Conservation (phyloP, 139 green algal genomes). For the Picochlorum sp. region DNA sequence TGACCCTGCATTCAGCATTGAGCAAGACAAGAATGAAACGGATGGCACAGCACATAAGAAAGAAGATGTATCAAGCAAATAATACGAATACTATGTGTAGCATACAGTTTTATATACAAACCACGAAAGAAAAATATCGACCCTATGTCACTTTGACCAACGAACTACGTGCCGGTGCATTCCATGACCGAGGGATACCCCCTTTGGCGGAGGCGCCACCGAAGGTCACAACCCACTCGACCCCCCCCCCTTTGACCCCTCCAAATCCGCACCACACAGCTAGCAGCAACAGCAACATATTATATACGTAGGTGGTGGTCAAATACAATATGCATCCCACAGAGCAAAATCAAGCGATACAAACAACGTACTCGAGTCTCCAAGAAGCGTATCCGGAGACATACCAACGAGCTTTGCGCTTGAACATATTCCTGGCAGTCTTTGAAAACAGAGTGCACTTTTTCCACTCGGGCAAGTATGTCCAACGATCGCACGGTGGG, state of each 20-base stretch:
- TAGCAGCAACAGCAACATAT: background rate
- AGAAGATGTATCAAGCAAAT: too few relatives aligned
- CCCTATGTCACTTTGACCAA: too few relatives aligned
- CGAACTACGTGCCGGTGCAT: too few relatives aligned
- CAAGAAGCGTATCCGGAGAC: background rate
- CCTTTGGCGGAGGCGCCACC: too few relatives aligned
- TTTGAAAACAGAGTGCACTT: background rate
- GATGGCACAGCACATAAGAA: background rate
- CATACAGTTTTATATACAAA: too few relatives aligned
- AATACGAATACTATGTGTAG: too few relatives aligned
- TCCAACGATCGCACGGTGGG: background rate
- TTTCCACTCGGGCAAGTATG: background rate
- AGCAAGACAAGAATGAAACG: background rate
- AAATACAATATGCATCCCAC: too few relatives aligned
- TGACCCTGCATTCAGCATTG: background rate
- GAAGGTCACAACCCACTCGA: too few relatives aligned
- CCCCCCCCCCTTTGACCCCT: background rate
- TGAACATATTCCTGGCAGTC: background rate
- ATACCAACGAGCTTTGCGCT: background rate
- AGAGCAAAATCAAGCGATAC: too few relatives aligned
- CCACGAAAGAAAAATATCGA: too few relatives aligned
- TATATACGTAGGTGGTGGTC: too few relatives aligned
- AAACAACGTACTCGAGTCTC: background rate
- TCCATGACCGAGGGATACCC: too few relatives aligned
- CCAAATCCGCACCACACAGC: background rate